phyloP scores from a whole-genome alignment of 2,329 filamentous ascomycete species.

The Ambrosiella xylebori region DNA sequence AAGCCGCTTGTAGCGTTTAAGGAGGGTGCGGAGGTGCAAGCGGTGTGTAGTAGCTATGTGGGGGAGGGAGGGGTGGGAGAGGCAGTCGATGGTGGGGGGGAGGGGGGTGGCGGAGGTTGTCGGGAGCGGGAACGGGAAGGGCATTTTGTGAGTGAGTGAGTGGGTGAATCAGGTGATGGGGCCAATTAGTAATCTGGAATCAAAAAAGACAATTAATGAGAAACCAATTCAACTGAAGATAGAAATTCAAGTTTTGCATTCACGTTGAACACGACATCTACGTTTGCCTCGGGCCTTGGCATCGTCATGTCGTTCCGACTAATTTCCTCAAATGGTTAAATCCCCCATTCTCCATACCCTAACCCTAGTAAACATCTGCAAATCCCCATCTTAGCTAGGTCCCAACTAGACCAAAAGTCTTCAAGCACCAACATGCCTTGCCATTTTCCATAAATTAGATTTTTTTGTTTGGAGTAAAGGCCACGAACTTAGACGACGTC shows the following conservation, averaged over 20 bases:
- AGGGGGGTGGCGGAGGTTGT: constrained; percentile 82
- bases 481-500: too few relatives aligned
- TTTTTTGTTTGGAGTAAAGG: too few relatives aligned
- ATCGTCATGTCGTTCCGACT: background rate
- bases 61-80: constrained; percentile 77
- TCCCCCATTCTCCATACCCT: background rate
- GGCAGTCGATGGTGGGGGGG: constrained; percentile 56
- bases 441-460: too few relatives aligned
- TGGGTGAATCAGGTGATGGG: background rate
- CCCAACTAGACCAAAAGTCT: background rate
- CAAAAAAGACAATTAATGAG: background rate
- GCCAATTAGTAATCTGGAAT: background rate
- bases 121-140: constrained; percentile 72
- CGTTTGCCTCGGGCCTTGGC: too few relatives aligned
- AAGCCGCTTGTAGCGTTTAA: constrained; percentile 86
- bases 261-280: too few relatives aligned
- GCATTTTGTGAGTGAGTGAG: constrained; percentile 43
- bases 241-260: too few relatives aligned
- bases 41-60: constrained; percentile 68
- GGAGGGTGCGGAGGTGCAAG: constrained; percentile 60
- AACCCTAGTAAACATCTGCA: background rate
- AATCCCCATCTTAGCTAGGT: background rate
- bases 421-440: background rate
- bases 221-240: background rate
- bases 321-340: background rate